phyloP scores from a whole-genome alignment of 345 rosid species.

The Triadica sebifera region DNA sequence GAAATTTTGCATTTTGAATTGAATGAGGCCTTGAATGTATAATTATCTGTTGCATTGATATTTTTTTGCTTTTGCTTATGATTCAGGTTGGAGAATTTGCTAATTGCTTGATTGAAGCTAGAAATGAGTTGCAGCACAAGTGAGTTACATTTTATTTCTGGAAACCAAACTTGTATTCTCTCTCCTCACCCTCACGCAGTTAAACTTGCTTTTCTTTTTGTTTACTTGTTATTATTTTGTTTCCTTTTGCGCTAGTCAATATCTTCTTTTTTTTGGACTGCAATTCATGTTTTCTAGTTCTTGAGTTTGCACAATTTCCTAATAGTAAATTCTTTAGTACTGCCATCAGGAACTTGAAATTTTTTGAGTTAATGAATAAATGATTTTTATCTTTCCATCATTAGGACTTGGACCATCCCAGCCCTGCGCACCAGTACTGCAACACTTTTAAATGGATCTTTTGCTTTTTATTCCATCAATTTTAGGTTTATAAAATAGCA shows the following conservation, averaged over 20 bases:
- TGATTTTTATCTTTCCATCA: not conserved
- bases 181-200: not conserved
- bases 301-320: not conserved
- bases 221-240: not conserved
- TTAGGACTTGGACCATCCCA: not conserved
- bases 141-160: slow-evolving; percentile 34
- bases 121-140: slow-evolving; percentile 80
- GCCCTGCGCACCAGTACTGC: not conserved
- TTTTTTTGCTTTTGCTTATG: not conserved
- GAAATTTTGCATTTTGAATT: not conserved
- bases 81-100: slow-evolving; percentile 83
- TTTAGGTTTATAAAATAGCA: not conserved
- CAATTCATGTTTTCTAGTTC: no score
- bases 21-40: not conserved
- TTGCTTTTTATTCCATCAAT: not conserved
- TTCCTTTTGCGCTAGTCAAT: not conserved
- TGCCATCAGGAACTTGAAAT: not conserved
- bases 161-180: not conserved
- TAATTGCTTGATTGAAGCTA: slow-evolving; percentile 76
- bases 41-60: not conserved
- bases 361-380: not conserved
- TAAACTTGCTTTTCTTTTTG: not conserved
- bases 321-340: not conserved
- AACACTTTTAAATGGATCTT: not conserved
- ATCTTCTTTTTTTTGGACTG: no score